Conservation (phyloP, 148 eudicot species). For the Rhododendron williamsianum region DNA sequence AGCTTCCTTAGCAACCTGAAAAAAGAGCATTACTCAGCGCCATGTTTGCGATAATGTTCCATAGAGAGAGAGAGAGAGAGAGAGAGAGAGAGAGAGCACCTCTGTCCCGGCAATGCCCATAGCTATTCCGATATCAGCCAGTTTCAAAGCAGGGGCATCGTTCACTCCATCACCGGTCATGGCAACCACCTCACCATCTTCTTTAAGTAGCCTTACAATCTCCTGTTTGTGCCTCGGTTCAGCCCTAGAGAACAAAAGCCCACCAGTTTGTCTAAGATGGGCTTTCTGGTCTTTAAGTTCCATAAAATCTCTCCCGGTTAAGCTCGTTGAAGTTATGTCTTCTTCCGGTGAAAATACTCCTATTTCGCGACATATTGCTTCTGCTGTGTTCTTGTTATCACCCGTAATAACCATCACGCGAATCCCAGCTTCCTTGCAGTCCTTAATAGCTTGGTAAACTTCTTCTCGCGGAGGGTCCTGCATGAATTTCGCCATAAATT, state of each 20-base stretch:
- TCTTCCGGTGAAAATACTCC: conserved; percentile 43
- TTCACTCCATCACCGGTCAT: conserved; percentile 65
- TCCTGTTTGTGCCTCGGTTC: conserved; percentile 56
- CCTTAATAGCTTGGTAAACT: conserved; percentile 46
- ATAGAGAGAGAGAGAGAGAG: neutral
- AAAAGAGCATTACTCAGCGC: neutral
- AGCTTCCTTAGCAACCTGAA: conserved; percentile 56
- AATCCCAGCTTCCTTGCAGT: conserved; percentile 52
- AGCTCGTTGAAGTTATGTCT: conserved; percentile 34
- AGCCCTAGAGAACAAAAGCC: conserved; percentile 57
- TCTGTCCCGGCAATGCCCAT: conserved; percentile 61
- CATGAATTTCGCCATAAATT: neutral
- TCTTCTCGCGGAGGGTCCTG: conserved; percentile 55
- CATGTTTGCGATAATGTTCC: neutral
- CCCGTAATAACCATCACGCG: conserved; percentile 55
- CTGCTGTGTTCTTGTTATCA: conserved; percentile 49
- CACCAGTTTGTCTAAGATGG: conserved; percentile 37
- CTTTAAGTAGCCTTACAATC: conserved; percentile 51
- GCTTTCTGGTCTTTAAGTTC: conserved; percentile 26
- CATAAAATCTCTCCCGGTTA: conserved; percentile 45
- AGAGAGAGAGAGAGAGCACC: conserved; percentile 16
- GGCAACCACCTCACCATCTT: conserved; percentile 52
- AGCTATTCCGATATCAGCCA: conserved; percentile 55
- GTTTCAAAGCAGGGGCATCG: conserved; percentile 53
- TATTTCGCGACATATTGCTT: conserved; percentile 53